A percentile compares a stretch with the other conserved stretches of the same genome.
These are phyloP conservation scores for Cladosporium sp. DNA, from an alignment of 2,329 filamentous ascomycete genomes.

Conservation along the genomic window DNA sequence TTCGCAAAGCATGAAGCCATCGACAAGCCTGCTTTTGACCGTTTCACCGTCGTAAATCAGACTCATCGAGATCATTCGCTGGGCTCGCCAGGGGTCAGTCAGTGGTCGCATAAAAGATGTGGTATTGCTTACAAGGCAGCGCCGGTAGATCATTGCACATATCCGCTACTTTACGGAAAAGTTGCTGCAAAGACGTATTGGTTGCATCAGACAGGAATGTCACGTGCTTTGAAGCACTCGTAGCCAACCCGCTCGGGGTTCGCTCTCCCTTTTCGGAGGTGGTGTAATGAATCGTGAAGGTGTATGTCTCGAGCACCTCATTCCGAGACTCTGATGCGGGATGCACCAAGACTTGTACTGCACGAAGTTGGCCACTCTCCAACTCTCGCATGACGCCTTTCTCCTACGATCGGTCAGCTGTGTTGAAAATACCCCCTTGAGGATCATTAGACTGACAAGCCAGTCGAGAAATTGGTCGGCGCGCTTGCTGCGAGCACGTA, in stretches of 20 bases:
- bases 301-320: slow-evolving; percentile 44
- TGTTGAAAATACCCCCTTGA: background rate
- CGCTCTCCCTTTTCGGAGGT: background rate
- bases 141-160: slow-evolving; percentile 35
- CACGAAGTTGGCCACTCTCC: slow-evolving; percentile 35
- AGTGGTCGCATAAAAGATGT: background rate
- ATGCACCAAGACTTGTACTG: slow-evolving; percentile 43
- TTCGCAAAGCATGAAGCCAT: slow-evolving; percentile 32
- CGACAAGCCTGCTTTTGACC: slow-evolving; percentile 34
- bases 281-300: slow-evolving; percentile 43
- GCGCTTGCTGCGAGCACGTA: slow-evolving; percentile 34
- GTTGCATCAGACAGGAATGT: slow-evolving; percentile 35
- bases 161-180: slow-evolving; percentile 37
- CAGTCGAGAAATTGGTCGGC: slow-evolving; percentile 42
- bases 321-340: slow-evolving; percentile 30
- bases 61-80: slow-evolving; percentile 38
- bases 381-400: slow-evolving; percentile 43
- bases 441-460: slow-evolving; percentile 34
- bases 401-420: slow-evolving; percentile 38
- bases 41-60: slow-evolving; percentile 40
- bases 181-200: slow-evolving; percentile 36
- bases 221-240: slow-evolving; percentile 20
- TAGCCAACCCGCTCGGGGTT: background rate
- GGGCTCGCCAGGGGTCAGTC: slow-evolving; percentile 21
- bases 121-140: slow-evolving; percentile 35